Percentiles rank a stretch among this genome's conserved stretches.
Evolutionary conservation across 179 eudicot species (phyloP).

Genomic region (Spergularia azorica): DNA sequence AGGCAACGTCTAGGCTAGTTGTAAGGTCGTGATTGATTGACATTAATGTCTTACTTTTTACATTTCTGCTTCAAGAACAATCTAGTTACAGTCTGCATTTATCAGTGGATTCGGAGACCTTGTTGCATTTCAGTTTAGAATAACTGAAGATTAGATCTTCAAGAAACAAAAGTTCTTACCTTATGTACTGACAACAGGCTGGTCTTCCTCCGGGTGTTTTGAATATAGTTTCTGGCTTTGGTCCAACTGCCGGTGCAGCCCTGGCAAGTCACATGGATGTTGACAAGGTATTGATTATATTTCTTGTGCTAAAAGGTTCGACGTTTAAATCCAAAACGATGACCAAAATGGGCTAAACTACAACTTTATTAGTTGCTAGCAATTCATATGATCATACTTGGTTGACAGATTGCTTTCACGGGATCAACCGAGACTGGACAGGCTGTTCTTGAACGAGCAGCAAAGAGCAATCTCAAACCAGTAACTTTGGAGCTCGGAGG

Average conservation of each 20-base stretch:
- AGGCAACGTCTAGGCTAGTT: no score
- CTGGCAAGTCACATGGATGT: slow-evolving; percentile 87
- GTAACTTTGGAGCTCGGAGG: slow-evolving; percentile 74
- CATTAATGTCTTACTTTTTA: no score
- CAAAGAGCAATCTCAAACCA: slow-evolving; percentile 60
- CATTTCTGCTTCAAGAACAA: no score
- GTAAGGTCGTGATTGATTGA: no score
- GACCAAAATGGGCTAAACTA: not conserved
- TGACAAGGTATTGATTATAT: slow-evolving; percentile 53
- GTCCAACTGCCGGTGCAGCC: slow-evolving; percentile 84
- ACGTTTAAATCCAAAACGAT: not conserved
- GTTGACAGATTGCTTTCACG: slow-evolving; percentile 74
- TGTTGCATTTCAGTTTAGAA: no score
- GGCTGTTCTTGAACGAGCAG: slow-evolving; percentile 63
- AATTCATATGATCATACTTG: not conserved
- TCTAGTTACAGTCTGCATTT: no score
- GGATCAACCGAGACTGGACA: slow-evolving; percentile 85
- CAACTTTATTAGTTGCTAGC: not conserved
- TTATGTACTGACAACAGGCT: slow-evolving; percentile 43
- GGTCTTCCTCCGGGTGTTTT: slow-evolving; percentile 86
- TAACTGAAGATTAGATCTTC: no score
- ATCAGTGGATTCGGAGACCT: no score
- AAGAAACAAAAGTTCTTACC: not conserved
- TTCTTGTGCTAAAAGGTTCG: not conserved
- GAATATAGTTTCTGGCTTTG: slow-evolving; percentile 68